Evolutionary conservation across 331 rosid genomes (phyloP).

Genomic region (Erythrophleum ivorense): DNA sequence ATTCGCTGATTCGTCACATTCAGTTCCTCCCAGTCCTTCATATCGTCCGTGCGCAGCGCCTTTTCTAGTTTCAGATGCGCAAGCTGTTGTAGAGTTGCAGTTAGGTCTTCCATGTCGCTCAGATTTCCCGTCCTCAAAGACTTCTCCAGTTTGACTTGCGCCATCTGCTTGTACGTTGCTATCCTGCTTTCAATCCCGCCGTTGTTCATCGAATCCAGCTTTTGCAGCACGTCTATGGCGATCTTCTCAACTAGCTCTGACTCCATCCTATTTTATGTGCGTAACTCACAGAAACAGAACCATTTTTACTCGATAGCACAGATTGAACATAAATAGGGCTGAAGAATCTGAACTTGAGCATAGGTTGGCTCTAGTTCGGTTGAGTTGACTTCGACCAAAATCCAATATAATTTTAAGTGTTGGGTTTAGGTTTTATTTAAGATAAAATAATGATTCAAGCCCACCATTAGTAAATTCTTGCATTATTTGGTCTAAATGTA

Average conservation of each 20-base stretch:
- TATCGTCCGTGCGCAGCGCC: slow-evolving; percentile 28
- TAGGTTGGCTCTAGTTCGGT: no score
- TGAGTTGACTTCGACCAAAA: no score
- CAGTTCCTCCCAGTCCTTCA: slow-evolving; percentile 34
- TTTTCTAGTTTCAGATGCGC: slow-evolving; percentile 40
- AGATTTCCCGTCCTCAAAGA: slow-evolving; percentile 21
- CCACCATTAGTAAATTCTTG: no score
- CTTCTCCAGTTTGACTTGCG: slow-evolving; percentile 30
- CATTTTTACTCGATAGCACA: no score
- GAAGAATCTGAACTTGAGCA: no score
- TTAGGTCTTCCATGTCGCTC: slow-evolving; percentile 29
- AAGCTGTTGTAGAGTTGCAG: slow-evolving; percentile 16
- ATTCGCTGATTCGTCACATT: background rate
- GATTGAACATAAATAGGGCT: no score
- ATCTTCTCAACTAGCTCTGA: slow-evolving; percentile 42
- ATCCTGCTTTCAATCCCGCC: slow-evolving; percentile 41
- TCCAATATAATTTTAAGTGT: no score
- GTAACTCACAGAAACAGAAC: background rate
- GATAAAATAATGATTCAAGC: no score
- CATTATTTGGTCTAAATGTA: no score
- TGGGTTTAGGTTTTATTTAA: no score
- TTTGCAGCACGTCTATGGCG: slow-evolving; percentile 39
- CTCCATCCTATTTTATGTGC: slow-evolving; percentile 1
- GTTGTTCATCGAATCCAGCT: slow-evolving; percentile 19
- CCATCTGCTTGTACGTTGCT: slow-evolving; percentile 21